Conservation (phyloP, 1,139 yeast genomes). For the Pichia sp. region DNA sequence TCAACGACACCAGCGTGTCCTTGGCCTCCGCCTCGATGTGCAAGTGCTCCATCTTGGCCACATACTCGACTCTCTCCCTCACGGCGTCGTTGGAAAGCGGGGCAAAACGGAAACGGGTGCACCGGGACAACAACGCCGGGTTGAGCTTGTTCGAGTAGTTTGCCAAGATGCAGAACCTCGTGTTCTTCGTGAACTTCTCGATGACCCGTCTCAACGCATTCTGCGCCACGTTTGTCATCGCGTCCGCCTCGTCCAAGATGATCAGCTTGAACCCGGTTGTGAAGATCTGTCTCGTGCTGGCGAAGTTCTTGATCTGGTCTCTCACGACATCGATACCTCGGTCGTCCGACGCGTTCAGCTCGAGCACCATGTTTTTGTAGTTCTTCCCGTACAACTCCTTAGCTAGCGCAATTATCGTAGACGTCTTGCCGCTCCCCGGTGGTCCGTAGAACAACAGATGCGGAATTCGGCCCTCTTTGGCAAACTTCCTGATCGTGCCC, state of each 20-base stretch:
- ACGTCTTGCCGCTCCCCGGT: conserved; percentile 97
- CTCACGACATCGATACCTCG: conserved; percentile 85
- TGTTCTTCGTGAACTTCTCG: conserved; percentile 91
- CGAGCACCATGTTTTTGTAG: conserved; percentile 84
- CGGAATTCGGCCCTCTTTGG: conserved; percentile 78
- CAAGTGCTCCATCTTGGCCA: conserved; percentile 64
- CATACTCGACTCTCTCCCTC: conserved; percentile 59
- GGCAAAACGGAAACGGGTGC: conserved; percentile 90
- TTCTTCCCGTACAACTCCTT: conserved; percentile 84
- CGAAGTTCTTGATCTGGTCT: conserved; percentile 79
- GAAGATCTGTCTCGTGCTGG: conserved; percentile 89
- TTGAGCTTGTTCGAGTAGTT: conserved; percentile 93
- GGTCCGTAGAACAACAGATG: conserved; percentile 93
- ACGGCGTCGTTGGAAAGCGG: conserved; percentile 73
- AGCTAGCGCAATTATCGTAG: conserved; percentile 88
- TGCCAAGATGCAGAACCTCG: conserved; percentile 93
- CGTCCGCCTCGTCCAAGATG: conserved; percentile 96
- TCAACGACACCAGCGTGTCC: conserved; percentile 59
- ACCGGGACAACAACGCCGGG: conserved; percentile 90
- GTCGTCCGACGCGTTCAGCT: conserved; percentile 83
- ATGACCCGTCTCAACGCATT: conserved; percentile 88
- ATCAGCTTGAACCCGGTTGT: conserved; percentile 77
- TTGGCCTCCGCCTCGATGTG: conserved; percentile 57
- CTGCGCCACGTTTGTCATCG: conserved; percentile 97
- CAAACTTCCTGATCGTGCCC: conserved; percentile 75